Evolutionary conservation across 257 asterid genomes (phyloP).

Genomic region (Datura wrightii): DNA sequence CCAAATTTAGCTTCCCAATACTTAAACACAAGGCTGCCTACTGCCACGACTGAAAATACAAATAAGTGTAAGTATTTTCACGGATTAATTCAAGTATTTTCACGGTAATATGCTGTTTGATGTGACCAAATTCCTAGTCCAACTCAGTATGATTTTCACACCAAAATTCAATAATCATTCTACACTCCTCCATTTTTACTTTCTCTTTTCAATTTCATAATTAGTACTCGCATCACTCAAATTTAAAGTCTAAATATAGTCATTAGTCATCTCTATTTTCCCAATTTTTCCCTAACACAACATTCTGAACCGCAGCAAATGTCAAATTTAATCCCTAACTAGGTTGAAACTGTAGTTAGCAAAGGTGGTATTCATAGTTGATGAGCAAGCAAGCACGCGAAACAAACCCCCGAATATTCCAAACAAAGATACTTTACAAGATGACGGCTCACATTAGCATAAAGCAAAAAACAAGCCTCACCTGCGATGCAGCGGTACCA

Average conservation of each 20-base stretch:
- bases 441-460: conserved; percentile 1
- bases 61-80: background rate
- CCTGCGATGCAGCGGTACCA: conserved; percentile 98
- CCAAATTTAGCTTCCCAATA: conserved; percentile 21
- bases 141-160: background rate
- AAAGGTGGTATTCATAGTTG: background rate
- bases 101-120: background rate
- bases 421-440: background rate
- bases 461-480: conserved; percentile 32
- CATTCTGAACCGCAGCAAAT: background rate
- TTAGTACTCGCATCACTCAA: background rate
- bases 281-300: background rate
- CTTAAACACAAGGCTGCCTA: background rate
- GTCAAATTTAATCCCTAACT: background rate
- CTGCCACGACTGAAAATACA: background rate
- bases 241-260: conserved; percentile 2
- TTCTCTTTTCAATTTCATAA: background rate
- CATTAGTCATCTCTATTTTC: background rate
- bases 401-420: background rate
- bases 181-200: background rate
- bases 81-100: background rate
- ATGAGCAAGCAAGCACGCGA: background rate
- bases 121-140: background rate
- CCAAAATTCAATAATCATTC: background rate
- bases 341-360: background rate